phyloP scores from a whole-genome alignment of 2,329 filamentous ascomycete genomes.

The Lecanosticta acicola region DNA sequence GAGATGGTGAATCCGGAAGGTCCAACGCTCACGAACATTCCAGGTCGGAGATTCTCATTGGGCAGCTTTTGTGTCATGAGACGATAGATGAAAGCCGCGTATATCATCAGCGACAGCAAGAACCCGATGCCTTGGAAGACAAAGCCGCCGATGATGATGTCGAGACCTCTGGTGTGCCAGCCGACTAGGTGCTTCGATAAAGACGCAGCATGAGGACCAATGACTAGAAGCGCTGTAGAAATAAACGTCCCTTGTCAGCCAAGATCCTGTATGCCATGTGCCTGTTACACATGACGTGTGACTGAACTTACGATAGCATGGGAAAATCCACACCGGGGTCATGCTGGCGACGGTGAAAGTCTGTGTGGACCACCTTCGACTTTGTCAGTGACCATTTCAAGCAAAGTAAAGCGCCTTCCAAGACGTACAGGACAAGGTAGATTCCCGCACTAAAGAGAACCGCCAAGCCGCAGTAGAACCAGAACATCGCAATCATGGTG shows the following conservation, averaged over 20 bases:
- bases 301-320: constrained; percentile 55
- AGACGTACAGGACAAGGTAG: constrained; percentile 65
- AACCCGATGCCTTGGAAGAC: constrained; percentile 61
- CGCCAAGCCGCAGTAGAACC: constrained; percentile 66
- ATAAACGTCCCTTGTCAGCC: neutral
- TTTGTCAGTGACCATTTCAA: constrained; percentile 8
- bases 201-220: constrained; percentile 65
- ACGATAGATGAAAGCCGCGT: constrained; percentile 75
- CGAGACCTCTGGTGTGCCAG: constrained; percentile 39
- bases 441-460: constrained; percentile 62
- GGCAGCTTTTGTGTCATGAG: constrained; percentile 85
- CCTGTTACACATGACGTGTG: neutral
- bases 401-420: constrained; percentile 15
- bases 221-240: constrained; percentile 56
- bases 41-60: constrained; percentile 66
- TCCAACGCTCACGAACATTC: constrained; percentile 80
- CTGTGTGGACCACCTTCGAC: constrained; percentile 55
- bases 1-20: constrained; percentile 65
- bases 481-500: constrained; percentile 64
- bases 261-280: neutral
- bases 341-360: constrained; percentile 72
- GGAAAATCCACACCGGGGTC: constrained; percentile 86
- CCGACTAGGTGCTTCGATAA: constrained; percentile 45
- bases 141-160: constrained; percentile 54
- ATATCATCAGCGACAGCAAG: constrained; percentile 69